Base-by-base conservation (phyloP, 2,329 filamentous ascomycete species). In the Colletotrichum scovillei region DNA sequence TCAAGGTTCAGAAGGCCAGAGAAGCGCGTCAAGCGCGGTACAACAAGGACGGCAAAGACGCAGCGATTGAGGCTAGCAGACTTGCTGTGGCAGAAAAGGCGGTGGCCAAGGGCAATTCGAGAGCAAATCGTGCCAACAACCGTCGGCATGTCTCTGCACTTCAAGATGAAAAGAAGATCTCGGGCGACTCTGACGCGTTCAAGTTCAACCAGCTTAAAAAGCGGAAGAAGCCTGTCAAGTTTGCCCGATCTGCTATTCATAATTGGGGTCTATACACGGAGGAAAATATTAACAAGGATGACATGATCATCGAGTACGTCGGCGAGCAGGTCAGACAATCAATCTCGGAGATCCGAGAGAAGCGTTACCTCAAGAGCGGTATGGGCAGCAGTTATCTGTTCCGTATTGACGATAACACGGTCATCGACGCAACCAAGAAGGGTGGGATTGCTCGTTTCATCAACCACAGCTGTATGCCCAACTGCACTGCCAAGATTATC, bases 231-330 rank as follows among this genome's bases (percentile, higher is more conserved):
- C 95, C 96, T 1, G 97, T 99, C 82, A 97, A 97, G 81, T 99
- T 99, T 84, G 97, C 96, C 70, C 91, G 97, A 57, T 99, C 97
- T 65, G 97, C 97, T 58, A 99, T 99, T 78, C 97, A 99, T 84
- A 98, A 98, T 79, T 99, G 97, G 97, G 97, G 97, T 32, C 86
- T 99, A 32, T 99, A 99, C 80, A 95, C 97, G 4, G 96, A 98
- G 88, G 97, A 99, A 84, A 97, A 97, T 80, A 99, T 99, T 76
- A 91, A 93, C 73, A 95, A 96, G 81, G 97, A 98, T 82, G 97
- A 99, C 84, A 98, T 99, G 95, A 99, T 99, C 81, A 99, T 99
- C 80, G 97, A 99, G 85, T 99, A 99, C 81, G 97, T 99, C 12
- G 97, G 97, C 74, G 97, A 99, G 85, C 97, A 98, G 82, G 95